Evolutionary conservation across 805 yeast species (phyloP).

Genomic region (Tetrapisispora namnaoensis): DNA sequence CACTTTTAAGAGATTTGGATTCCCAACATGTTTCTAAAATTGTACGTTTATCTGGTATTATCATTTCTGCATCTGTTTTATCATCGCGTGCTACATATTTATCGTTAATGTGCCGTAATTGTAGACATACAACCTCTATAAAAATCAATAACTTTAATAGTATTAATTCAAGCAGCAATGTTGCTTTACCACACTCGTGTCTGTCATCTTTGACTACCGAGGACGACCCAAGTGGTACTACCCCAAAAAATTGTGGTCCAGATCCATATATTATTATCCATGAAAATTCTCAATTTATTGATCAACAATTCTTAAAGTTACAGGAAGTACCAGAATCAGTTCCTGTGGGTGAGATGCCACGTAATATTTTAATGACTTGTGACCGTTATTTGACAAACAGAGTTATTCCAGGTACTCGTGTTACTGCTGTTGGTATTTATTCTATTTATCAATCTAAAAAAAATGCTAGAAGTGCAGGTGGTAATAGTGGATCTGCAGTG

Average conservation of each 20-base stretch:
- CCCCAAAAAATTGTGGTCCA: conserved; percentile 53
- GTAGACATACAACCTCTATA: conserved; percentile 69
- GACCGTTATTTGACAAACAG: conserved; percentile 85
- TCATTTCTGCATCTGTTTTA: conserved; percentile 83
- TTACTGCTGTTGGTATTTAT: conserved; percentile 85
- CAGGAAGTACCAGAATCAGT: conserved; percentile 99
- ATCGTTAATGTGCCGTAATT: conserved; percentile 76
- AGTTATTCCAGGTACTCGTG: conserved; percentile 91
- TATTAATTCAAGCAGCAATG: conserved; percentile 21
- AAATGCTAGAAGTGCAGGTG: conserved; percentile 32
- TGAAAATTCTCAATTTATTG: conserved; percentile 87
- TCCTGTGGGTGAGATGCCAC: conserved; percentile 98
- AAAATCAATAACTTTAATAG: conserved; percentile 31
- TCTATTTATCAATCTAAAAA: conserved; percentile 77
- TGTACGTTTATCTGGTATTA: conserved; percentile 84
- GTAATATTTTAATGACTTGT: conserved; percentile 78
- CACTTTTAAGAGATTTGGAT: conserved; percentile 71
- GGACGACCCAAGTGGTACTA: conserved; percentile 5
- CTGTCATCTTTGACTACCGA: conserved; percentile 15
- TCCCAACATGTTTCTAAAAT: conserved; percentile 84
- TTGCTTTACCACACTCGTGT: conserved; percentile 27
- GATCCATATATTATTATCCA: conserved; percentile 92
- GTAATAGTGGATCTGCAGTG: conserved; percentile 40
- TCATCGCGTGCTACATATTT: conserved; percentile 78
- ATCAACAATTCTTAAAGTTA: conserved; percentile 85